Evolutionary conservation across 2,329 filamentous ascomycete species (phyloP).

Genomic region (Colletotrichum sp.): DNA sequence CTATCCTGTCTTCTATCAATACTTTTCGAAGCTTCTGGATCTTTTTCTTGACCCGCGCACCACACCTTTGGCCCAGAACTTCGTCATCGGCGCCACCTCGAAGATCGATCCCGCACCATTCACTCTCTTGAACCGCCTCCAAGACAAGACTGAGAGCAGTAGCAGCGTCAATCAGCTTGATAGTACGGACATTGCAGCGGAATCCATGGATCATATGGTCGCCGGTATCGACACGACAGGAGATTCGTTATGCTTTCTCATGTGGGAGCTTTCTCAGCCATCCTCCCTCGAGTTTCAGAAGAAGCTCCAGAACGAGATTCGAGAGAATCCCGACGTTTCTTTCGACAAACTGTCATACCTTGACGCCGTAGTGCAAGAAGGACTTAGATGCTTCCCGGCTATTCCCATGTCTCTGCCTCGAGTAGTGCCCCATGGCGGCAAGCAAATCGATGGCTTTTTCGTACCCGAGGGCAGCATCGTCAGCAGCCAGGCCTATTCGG

Average conservation of each 20-base stretch:
- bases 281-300: constrained; percentile 55
- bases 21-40: constrained; percentile 51
- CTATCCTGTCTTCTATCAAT: constrained; percentile 53
- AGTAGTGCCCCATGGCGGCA: constrained; percentile 58
- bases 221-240: constrained; percentile 76
- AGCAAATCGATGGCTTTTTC: constrained; percentile 58
- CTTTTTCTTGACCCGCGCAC: constrained; percentile 59
- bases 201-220: constrained; percentile 74
- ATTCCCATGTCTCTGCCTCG: constrained; percentile 71
- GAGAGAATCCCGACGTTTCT: constrained; percentile 37
- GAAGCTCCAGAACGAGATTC: constrained; percentile 58
- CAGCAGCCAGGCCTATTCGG: constrained; percentile 65
- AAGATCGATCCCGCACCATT: constrained; percentile 54
- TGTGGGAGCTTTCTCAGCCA: constrained; percentile 72
- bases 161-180: constrained; percentile 55
- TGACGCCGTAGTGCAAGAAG: constrained; percentile 68
- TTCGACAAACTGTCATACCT: constrained; percentile 62
- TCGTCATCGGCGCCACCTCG: constrained; percentile 58
- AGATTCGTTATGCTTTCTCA: constrained; percentile 71
- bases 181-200: constrained; percentile 65
- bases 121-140: constrained; percentile 63
- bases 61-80: constrained; percentile 63
- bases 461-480: constrained; percentile 61
- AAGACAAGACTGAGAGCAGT: constrained; percentile 46
- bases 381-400: constrained; percentile 64